Evolutionary conservation across 176 grass and related monocot genomes (phyloP), one percentile per base, ranked within the genome.

Genomic region (Aegilops bicornis): DNA sequence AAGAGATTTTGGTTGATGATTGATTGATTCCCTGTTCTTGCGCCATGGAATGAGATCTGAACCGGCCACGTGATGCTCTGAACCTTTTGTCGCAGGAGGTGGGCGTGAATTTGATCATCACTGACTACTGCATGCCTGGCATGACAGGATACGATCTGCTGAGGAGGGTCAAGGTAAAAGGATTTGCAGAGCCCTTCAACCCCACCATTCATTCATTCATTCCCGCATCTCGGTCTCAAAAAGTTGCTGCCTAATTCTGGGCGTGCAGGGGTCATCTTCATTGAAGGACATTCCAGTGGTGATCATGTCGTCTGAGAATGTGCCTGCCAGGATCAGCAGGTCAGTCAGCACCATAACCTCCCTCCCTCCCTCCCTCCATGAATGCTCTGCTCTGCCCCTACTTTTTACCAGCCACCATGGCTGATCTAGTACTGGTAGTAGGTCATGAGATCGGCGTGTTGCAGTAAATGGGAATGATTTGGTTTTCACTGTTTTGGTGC

Each of bases 221-320:
- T 23, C 27, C 3, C 17, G 56, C 71, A 86, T 82, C 40, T 5
- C 69, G 70, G 82, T 70, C 63, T 66, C 29, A 61, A 59, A 81
- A 86, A 12, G 40, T 14, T 66, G 10, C 39, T 67, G 48, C 60
- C 80, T 22, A 66, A 77, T 90, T 54, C 54, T 30, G 70, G 88
- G 36, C 24, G 17, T 87, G 63, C 86, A 99, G 97, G 97, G 89
- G 19, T 97, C 94, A 69, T 94, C 97, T 31, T 94, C 85, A 16
- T 59, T 99, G 37, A 99, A 99, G 87, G 97, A 94, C 79, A 97
- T 99, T 79, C 94, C 97, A 8, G 97, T 97, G 64, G 97, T 99
- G 80, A 94, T 99, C 78, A 99, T 99, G 97, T 99, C 94, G 68
- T 97, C 97, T 47, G 97, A 99, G 87, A 99, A 99, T 80, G 90